Percentiles rank a stretch among this genome's conserved stretches.
Evolutionary conservation across 306 rosid genomes (phyloP).

Genomic region (Vigna unguiculata): DNA sequence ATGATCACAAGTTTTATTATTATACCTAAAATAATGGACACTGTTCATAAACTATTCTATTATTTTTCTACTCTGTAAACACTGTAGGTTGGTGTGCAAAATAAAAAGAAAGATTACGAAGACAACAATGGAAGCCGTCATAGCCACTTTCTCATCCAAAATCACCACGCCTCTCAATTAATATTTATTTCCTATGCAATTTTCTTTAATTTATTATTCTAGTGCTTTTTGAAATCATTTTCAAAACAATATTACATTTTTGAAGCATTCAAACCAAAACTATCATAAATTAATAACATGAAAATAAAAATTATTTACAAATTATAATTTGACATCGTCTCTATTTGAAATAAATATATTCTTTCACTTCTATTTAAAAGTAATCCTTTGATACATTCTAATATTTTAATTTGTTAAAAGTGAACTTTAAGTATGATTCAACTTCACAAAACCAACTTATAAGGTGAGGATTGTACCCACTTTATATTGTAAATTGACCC

Average conservation of each 20-base stretch:
- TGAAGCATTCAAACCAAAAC: not conserved
- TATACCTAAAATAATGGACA: not conserved
- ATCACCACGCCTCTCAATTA: not conserved
- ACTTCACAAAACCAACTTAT: no score
- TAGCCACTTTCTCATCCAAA: conserved; percentile 18
- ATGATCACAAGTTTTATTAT: no score
- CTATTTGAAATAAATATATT: no score
- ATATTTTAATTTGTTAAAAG: no score
- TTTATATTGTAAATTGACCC: no score
- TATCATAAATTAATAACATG: not conserved
- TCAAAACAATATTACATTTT: not conserved
- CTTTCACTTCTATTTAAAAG: no score
- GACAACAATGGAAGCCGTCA: not conserved
- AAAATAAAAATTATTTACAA: no score
- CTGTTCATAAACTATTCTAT: conserved; percentile 7
- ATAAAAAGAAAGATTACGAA: conserved; percentile 2
- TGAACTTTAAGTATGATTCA: no score
- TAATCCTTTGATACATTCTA: no score
- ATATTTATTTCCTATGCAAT: not conserved
- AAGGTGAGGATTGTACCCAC: no score
- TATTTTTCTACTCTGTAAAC: not conserved
- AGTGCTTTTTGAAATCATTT: not conserved
- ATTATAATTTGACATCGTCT: no score
- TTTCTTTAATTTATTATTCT: not conserved
- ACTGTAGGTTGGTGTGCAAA: conserved; percentile 4